Percentiles rank a stretch among this genome's conserved stretches.
phyloP scores from a whole-genome alignment of 441 rosid genomes.

The Euphorbia schlechtendalii region DNA sequence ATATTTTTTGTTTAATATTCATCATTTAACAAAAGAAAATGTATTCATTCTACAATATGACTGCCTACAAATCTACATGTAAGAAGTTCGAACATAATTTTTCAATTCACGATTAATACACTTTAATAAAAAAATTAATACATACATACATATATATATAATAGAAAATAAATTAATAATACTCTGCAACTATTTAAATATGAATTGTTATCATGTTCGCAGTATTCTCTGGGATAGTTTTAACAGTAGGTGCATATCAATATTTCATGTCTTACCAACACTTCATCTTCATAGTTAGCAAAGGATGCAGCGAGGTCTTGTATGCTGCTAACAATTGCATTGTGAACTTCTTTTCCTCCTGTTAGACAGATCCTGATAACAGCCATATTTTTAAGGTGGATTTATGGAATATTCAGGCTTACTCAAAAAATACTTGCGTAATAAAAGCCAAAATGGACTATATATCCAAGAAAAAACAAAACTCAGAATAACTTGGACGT shows the following conservation, averaged over 20 bases:
- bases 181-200: not conserved
- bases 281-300: slow-evolving; percentile 87
- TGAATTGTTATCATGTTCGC: slow-evolving; percentile 5
- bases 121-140: no score
- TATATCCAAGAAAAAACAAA: slow-evolving; percentile 12
- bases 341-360: slow-evolving; percentile 96
- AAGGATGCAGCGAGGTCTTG: slow-evolving; percentile 87
- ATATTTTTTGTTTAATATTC: not conserved
- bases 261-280: slow-evolving; percentile 55
- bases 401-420: slow-evolving; percentile 12
- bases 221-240: not conserved
- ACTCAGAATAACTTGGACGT: slow-evolving; percentile 2
- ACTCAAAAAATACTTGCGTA: slow-evolving; percentile 5
- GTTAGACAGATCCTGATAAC: slow-evolving; percentile 68
- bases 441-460: slow-evolving; percentile 3
- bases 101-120: not conserved
- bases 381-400: slow-evolving; percentile 11
- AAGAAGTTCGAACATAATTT: not conserved
- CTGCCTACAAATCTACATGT: not conserved
- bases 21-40: not conserved
- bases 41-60: slow-evolving; percentile 2
- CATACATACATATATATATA: no score
- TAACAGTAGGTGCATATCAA: slow-evolving; percentile 6
- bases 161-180: no score
- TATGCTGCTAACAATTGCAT: slow-evolving; percentile 90